A percentile compares a stretch with the other conserved stretches of the same genome.
phyloP scores from a whole-genome alignment of 2,329 filamentous ascomycete species.

The Cladosporium phlei region DNA sequence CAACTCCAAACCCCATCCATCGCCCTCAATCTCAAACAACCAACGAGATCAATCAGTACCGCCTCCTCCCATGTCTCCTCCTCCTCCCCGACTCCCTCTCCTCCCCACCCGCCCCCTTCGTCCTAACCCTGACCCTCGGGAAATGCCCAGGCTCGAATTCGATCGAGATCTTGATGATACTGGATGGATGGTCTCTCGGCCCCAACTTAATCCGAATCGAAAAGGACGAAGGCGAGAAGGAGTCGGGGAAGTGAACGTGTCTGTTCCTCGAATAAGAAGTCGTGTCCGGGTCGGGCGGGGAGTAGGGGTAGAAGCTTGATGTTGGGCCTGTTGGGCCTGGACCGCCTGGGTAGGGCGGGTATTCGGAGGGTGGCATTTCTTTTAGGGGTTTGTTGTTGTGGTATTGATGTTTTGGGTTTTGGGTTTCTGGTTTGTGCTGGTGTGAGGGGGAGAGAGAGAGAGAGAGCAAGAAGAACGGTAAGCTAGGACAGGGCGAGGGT shows the following conservation, averaged over 20 bases:
- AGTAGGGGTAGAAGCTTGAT: not conserved
- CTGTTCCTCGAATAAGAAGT: not conserved
- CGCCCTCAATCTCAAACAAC: too few species aligned
- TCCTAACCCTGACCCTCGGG: constrained; percentile 28
- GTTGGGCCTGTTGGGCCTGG: too few species aligned
- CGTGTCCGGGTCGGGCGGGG: not conserved
- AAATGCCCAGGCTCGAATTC: constrained; percentile 25
- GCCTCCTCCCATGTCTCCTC: constrained; percentile 15
- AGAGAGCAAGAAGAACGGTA: not conserved
- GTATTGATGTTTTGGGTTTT: not conserved
- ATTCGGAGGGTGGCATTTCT: constrained; percentile 9
- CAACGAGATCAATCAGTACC: too few species aligned
- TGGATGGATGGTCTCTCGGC: constrained; percentile 22
- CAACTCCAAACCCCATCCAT: too few species aligned
- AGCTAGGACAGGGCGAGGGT: too few species aligned
- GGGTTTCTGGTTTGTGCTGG: too few species aligned
- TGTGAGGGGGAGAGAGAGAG: not conserved
- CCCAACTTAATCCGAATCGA: constrained; percentile 26
- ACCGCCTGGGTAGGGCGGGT: constrained; percentile 8
- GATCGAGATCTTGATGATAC: constrained; percentile 28
- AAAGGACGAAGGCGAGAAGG: constrained; percentile 24
- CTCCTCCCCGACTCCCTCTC: constrained; percentile 19
- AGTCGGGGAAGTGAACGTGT: constrained; percentile 26
- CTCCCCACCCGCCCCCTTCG: constrained; percentile 20
- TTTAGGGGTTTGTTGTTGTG: not conserved